A percentile compares a stretch with the other conserved stretches of the same genome.
Conservation (phyloP, 208 protist species). For the Leishmania amazonensis region DNA sequence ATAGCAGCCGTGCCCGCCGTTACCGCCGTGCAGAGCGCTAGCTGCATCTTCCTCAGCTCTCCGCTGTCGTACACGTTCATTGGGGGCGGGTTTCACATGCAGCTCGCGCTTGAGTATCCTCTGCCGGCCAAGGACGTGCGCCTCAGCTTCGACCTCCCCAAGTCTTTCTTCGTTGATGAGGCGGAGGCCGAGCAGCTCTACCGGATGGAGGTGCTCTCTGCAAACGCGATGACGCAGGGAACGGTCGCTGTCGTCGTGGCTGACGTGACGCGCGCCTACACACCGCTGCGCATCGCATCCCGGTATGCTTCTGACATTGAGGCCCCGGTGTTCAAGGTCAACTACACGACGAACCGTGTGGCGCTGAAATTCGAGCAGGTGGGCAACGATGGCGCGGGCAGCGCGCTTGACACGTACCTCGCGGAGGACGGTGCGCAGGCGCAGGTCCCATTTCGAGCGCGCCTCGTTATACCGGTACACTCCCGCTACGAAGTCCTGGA, state of each 20-base stretch:
- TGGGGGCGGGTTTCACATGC: constrained; percentile 81
- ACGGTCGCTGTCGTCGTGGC: constrained; percentile 3
- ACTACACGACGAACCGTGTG: constrained; percentile 54
- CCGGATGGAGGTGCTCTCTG: constrained; percentile 21
- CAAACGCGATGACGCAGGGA: background rate
- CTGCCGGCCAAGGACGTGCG: constrained; percentile 18
- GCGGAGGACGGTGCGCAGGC: background rate
- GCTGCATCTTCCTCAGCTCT: constrained; percentile 8
- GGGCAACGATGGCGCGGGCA: background rate
- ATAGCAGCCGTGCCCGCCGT: background rate
- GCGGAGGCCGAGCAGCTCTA: constrained; percentile 74
- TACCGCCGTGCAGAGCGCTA: constrained; percentile 6
- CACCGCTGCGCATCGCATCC: constrained; percentile 40
- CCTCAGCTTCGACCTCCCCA: constrained; percentile 51
- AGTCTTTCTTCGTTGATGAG: constrained; percentile 74
- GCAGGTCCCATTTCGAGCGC: constrained; percentile 1
- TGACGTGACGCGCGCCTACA: constrained; percentile 44
- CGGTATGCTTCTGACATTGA: constrained; percentile 80
- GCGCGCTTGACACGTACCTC: constrained; percentile 16
- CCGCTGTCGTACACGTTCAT: constrained; percentile 31
- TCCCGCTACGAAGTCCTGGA: constrained; percentile 75
- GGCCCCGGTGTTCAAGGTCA: constrained; percentile 69
- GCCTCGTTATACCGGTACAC: constrained; percentile 80
- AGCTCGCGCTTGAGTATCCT: constrained; percentile 69
- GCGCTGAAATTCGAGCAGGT: constrained; percentile 27